Base-by-base conservation (phyloP, 805 yeast species). In the Jamesozyma piceae region DNA sequence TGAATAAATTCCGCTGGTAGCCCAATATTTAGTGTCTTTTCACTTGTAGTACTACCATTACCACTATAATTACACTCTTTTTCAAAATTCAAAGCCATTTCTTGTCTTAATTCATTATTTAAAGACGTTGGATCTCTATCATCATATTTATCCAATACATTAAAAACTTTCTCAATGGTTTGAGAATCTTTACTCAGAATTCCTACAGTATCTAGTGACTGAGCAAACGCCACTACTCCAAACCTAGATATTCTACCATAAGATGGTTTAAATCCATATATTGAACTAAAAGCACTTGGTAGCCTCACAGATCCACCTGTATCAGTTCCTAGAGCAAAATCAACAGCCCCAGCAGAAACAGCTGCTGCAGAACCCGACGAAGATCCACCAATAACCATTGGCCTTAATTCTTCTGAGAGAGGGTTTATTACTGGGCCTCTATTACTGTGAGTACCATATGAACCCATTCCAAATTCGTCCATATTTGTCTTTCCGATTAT, bases 391-490 rank as follows among this genome's bases (percentile, higher is more conserved):
- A 82, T 70, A 1, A 37, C 42, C 29, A 26, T 15, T 14, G 19
- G 17, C 9, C 38, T 33, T 33, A 5, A 3, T 4, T n/a, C 6
- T 5, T 14, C 5, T n/a, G 30, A 75, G 8, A 68, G 50, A 1
- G 82, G 80, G 52, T 84, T 83, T 3, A 65, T 43, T 0, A 81
- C 71, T 1, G 82, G 69, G 0, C 88, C 89, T 54, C 63, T 75
- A 39, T 53, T 50, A 0, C 82, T 72, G 50, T 75, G 69, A 2
- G 76, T 65, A 13, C 77, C 80, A 1, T 79, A 72, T 11, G 85
- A 79, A 10, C 98, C 99, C 98, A 92, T 92, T 2, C 95, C 99
- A 66, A 92, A 92, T 64, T 92, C 97, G 64, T 92, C 99, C 75
- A 92, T 68, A 52, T 90, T 92, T 2, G 94, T 74, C 60, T 90